A percentile compares a stretch with the other conserved stretches of the same genome.
Conservation (phyloP, 1,139 yeast species). For the Saccharomyces hybrid region DNA sequence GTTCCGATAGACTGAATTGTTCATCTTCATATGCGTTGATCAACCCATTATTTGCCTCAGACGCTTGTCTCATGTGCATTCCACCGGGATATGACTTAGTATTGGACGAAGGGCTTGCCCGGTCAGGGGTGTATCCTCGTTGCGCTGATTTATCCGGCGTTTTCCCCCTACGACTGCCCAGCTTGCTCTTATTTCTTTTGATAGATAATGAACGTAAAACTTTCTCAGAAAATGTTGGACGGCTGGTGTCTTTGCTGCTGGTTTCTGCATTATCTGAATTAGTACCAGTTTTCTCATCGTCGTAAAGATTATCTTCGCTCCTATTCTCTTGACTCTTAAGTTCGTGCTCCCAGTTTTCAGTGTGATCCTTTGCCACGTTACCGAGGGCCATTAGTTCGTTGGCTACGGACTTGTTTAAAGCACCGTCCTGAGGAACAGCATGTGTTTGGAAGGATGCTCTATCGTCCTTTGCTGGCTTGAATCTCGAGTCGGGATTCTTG, state of each 20-base stretch:
- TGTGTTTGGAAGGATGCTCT: slow-evolving; percentile 72
- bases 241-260: slow-evolving; percentile 8
- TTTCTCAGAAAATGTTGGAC: slow-evolving; percentile 22
- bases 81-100: slow-evolving; percentile 11
- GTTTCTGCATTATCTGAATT: slow-evolving; percentile 7
- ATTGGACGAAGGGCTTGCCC: slow-evolving; percentile 1
- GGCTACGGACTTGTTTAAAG: slow-evolving; percentile 34
- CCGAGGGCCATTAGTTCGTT: slow-evolving; percentile 41
- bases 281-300: slow-evolving; percentile 8
- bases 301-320: slow-evolving; percentile 28
- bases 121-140: not conserved
- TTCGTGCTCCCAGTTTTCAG: slow-evolving; percentile 61
- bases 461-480: slow-evolving; percentile 78
- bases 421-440: slow-evolving; percentile 35
- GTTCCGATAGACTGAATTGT: slow-evolving; percentile 15
- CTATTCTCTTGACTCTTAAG: slow-evolving; percentile 32
- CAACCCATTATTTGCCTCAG: slow-evolving; percentile 21
- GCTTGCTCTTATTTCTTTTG: slow-evolving; percentile 11
- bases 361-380: slow-evolving; percentile 63
- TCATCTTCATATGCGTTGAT: slow-evolving; percentile 17
- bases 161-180: slow-evolving; percentile 1
- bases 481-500: slow-evolving; percentile 76
- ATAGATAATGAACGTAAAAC: slow-evolving; percentile 22
- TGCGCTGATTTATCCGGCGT: slow-evolving; percentile 1
- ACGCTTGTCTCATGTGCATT: slow-evolving; percentile 13